Conservation (phyloP, 768 basidiomycete species). For the Sarcodon aspratus region DNA sequence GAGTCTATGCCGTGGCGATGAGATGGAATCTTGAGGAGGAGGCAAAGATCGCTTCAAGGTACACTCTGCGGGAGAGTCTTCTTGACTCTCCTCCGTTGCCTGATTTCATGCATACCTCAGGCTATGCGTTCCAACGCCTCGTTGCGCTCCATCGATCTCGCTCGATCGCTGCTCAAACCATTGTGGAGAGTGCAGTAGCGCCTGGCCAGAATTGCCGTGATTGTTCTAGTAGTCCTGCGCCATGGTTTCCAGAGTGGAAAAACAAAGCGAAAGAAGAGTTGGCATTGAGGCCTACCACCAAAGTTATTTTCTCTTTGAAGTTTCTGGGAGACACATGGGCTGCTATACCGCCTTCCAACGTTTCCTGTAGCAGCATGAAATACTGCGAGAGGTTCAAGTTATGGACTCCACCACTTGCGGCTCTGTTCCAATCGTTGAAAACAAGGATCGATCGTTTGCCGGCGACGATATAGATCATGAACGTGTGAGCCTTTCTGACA, state of each 20-base stretch:
- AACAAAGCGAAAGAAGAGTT: not conserved
- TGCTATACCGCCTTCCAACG: too few species aligned
- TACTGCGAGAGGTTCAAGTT: too few species aligned
- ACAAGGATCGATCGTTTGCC: too few species aligned
- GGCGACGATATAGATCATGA: too few species aligned
- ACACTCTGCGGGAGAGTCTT: conserved; percentile 42
- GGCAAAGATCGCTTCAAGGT: conserved; percentile 44
- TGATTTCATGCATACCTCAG: conserved; percentile 54
- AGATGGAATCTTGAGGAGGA: conserved; percentile 55
- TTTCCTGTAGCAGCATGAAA: too few species aligned
- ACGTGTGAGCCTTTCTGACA: too few species aligned
- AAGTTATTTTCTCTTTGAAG: not conserved
- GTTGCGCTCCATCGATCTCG: conserved; percentile 48
- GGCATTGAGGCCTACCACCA: not conserved
- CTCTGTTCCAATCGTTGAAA: too few species aligned
- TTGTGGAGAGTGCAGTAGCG: conserved; percentile 21
- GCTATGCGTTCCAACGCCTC: conserved; percentile 54
- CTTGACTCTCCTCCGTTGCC: conserved; percentile 46
- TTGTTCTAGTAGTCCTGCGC: too few species aligned
- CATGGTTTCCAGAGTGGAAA: not conserved
- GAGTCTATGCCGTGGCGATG: conserved; percentile 63
- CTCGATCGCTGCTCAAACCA: conserved; percentile 31
- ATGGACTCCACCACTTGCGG: too few species aligned
- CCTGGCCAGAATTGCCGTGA: too few species aligned
- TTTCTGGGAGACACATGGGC: not conserved